Base-by-base conservation (phyloP, 2,329 filamentous ascomycete genomes). In the Sphaerulina musiva region DNA sequence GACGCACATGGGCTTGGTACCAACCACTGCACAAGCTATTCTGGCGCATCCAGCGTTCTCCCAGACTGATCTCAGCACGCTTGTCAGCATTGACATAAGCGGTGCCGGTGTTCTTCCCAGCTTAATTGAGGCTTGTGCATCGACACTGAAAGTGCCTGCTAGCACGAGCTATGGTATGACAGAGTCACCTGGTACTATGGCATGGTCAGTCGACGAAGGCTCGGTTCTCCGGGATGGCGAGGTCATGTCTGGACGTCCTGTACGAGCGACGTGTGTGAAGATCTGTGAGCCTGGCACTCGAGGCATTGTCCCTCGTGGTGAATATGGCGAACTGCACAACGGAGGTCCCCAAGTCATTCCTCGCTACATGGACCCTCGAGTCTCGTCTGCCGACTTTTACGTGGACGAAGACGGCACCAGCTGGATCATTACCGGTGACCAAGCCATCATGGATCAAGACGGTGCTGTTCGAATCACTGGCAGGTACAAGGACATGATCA, bases 341-440 rank as follows among this genome's bases (percentile, higher is more conserved):
- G 64, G 65, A 34, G 67, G 67, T 11, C 58, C 60, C 9, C 62
- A 64, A 48, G 62, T 68, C 45, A 64, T 68, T 31, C 54, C 57
- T 29, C 61, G 59, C 14, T 69, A 68, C 55, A 62, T 65, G 59
- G 66, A 67, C 41, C 62, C 62, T 4, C 62, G 56, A 23, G 65
- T 67, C 32, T 61, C 59, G 6, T 55, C 48, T 7, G 55, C 60
- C 26, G 58, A 60, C 60, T 69, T 68, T 45, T 68, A 68, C 52
- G 51, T 61, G n/a, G 65, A 68, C 50, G 64, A 65, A 14, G 54
- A 65, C 20, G 66, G 65, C 29, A 53, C 71, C 76, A 62, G 83
- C 56, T 89, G 86, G 84, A 73, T 82, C 58, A 79, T 82, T 58
- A 87, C 85, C 0, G 85, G 85, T 12, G 79, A 82, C 54, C 77